Evolutionary conservation across 2,329 filamentous ascomycete species (phyloP).

Genomic region (Sporothrix pallida): DNA sequence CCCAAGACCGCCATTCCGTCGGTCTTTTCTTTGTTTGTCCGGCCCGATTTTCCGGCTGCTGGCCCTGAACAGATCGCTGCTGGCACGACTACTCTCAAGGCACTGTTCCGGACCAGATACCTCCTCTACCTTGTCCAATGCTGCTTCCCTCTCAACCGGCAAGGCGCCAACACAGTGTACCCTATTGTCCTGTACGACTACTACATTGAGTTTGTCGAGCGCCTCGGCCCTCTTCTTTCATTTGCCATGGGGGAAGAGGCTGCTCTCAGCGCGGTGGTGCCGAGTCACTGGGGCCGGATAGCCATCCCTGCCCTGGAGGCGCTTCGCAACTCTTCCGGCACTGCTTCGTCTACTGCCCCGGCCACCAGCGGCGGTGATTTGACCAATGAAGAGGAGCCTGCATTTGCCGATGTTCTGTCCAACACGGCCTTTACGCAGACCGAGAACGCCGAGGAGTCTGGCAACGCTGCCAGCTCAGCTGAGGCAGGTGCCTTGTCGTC

Average conservation of each 20-base stretch:
- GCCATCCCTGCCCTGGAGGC: constrained; percentile 28
- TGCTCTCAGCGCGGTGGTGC: constrained; percentile 73
- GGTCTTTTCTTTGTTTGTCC: constrained; percentile 74
- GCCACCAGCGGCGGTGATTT: background rate
- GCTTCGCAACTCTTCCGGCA: background rate
- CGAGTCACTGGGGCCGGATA: constrained; percentile 65
- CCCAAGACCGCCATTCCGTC: constrained; percentile 48
- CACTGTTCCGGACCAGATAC: constrained; percentile 76
- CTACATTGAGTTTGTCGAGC: constrained; percentile 74
- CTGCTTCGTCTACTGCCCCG: background rate
- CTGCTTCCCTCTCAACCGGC: constrained; percentile 73
- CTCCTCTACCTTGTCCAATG: constrained; percentile 76
- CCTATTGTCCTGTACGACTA: constrained; percentile 84
- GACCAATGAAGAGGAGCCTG: constrained; percentile 29
- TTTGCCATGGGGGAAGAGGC: constrained; percentile 87
- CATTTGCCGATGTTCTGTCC: constrained; percentile 31
- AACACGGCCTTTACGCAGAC: constrained; percentile 36
- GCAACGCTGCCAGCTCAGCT: background rate
- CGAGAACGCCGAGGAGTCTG: constrained; percentile 36
- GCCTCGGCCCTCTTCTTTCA: constrained; percentile 77
- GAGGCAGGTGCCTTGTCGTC: background rate
- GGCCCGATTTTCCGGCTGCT: constrained; percentile 47
- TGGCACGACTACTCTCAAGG: constrained; percentile 80
- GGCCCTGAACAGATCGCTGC: constrained; percentile 53
- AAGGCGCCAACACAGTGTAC: constrained; percentile 69